Conservation (phyloP, 169 alveolate genomes). For the Eimeria falciformis region DNA sequence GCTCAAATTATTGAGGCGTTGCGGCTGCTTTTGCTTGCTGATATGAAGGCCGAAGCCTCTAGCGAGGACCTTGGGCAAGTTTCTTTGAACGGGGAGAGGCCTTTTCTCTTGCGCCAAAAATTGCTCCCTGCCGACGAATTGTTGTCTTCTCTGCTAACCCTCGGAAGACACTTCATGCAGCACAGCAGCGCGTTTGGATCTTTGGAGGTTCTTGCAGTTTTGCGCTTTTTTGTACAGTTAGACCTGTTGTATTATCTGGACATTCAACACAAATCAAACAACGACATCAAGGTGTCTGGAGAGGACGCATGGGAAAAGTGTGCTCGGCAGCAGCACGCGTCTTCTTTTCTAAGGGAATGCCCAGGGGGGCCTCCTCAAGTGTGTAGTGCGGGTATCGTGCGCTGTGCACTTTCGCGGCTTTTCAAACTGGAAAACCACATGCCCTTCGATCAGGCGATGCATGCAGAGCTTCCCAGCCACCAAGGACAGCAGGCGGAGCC, state of each 20-base stretch:
- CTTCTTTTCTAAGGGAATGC: not conserved
- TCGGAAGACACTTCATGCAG: constrained; percentile 18
- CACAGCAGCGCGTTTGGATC: not conserved
- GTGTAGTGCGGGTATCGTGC: not conserved
- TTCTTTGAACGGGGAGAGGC: not conserved
- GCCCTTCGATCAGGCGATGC: not conserved
- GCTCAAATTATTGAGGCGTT: constrained; percentile 38
- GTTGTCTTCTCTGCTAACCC: not conserved
- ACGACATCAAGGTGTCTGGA: not conserved
- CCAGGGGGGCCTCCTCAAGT: not conserved
- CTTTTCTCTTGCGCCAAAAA: constrained; percentile 37
- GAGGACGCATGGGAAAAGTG: not conserved
- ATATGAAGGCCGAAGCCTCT: not conserved
- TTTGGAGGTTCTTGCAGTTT: not conserved
- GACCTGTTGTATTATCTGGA: constrained; percentile 20
- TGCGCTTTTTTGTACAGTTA: constrained; percentile 48
- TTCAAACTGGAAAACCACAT: not conserved
- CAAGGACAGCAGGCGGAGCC: not conserved
- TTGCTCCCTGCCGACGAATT: constrained; percentile 1
- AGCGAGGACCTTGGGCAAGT: not conserved
- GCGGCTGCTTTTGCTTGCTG: constrained; percentile 38
- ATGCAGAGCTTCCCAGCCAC: not conserved
- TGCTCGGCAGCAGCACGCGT: not conserved
- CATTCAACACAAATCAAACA: not conserved
- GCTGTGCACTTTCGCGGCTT: constrained; percentile 32